These are phyloP conservation scores for Penicillium canescens DNA, from an alignment of 495 filamentous ascomycete genomes.

Conservation along the genomic window DNA sequence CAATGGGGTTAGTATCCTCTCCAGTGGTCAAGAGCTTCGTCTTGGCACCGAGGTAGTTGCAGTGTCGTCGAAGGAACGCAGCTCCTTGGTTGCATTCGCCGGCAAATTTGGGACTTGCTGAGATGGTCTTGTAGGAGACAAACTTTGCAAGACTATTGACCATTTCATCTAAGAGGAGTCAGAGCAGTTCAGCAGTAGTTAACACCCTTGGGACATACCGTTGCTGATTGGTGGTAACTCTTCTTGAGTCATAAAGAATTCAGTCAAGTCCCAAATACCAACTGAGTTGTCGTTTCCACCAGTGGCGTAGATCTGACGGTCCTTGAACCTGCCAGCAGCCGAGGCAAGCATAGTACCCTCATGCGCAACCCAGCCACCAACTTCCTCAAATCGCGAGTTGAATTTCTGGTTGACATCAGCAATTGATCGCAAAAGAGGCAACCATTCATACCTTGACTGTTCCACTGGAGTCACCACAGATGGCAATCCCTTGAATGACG, in stretches of 20 bases:
- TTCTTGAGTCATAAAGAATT: conserved; percentile 46
- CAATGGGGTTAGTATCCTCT: conserved; percentile 78
- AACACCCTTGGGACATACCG: conserved; percentile 34
- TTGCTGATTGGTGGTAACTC: conserved; percentile 57
- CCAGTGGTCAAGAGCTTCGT: conserved; percentile 82
- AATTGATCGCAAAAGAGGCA: conserved; percentile 4
- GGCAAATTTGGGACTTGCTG: conserved; percentile 75
- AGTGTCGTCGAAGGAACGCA: conserved; percentile 82
- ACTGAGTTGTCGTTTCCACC: conserved; percentile 93
- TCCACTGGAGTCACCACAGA: conserved; percentile 79
- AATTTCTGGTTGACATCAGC: conserved; percentile 58
- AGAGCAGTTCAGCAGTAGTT: background rate
- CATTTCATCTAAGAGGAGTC: conserved; percentile 62
- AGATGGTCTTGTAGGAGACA: conserved; percentile 87
- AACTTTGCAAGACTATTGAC: conserved; percentile 80
- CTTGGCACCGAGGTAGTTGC: conserved; percentile 85
- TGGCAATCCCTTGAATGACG: conserved; percentile 80
- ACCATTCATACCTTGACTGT: conserved; percentile 64
- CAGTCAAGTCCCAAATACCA: conserved; percentile 80
- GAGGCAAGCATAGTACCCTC: conserved; percentile 87
- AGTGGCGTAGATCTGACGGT: conserved; percentile 78
- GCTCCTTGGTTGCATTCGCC: conserved; percentile 93
- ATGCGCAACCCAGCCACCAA: conserved; percentile 83
- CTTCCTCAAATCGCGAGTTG: conserved; percentile 83
- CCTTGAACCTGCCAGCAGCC: conserved; percentile 63